phyloP scores from a whole-genome alignment of 2,329 filamentous ascomycete species.

The Talaromyces islandicus region DNA sequence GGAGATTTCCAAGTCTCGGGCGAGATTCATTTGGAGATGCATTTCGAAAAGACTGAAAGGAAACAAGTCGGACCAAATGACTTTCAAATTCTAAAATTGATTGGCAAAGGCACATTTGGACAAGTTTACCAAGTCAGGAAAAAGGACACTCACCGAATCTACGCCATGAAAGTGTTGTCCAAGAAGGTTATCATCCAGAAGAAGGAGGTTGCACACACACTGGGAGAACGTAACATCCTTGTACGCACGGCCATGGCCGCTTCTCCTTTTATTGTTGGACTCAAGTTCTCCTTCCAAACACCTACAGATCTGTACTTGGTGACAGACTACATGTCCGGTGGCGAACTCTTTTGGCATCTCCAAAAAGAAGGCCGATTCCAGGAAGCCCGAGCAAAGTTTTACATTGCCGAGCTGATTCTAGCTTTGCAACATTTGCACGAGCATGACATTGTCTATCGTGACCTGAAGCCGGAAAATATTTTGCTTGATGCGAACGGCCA shows the following conservation, averaged over 20 bases:
- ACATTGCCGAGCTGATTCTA: constrained; percentile 94
- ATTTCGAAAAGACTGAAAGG: constrained; percentile 80
- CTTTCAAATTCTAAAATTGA: constrained; percentile 91
- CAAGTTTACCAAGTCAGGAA: constrained; percentile 98
- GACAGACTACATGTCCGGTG: constrained; percentile 98
- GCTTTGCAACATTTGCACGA: constrained; percentile 92
- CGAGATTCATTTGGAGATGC: constrained; percentile 80
- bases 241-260: constrained; percentile 93
- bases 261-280: constrained; percentile 92
- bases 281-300: constrained; percentile 99
- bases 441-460: constrained; percentile 96
- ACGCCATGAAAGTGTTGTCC: constrained; percentile 98
- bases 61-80: constrained; percentile 91
- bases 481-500: constrained; percentile 94
- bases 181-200: constrained; percentile 99
- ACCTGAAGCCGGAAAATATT: constrained; percentile 97
- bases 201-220: constrained; percentile 96
- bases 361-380: constrained; percentile 96
- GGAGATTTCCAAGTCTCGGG: constrained; percentile 72
- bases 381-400: constrained; percentile 93
- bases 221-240: constrained; percentile 94
- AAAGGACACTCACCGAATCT: constrained; percentile 91
- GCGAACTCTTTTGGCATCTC: constrained; percentile 96
- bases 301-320: constrained; percentile 96
- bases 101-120: constrained; percentile 96